Evolutionary conservation across 177 flowering plant genomes (phyloP).

Genomic region (Vitis hybrid): DNA sequence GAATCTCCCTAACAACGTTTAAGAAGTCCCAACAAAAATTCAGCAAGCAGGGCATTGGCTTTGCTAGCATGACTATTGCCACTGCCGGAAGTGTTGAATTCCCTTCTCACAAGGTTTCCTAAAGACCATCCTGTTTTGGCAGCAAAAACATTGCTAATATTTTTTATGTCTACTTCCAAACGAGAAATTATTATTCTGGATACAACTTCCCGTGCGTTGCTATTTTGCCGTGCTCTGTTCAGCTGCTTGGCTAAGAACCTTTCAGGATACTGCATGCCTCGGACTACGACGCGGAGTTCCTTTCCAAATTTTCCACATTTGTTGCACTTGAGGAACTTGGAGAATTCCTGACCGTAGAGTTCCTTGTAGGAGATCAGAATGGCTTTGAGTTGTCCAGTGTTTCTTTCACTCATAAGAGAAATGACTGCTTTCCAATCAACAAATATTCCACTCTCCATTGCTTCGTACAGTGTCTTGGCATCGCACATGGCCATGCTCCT

Average conservation of each 20-base stretch:
- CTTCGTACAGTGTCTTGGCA: slow-evolving; percentile 45
- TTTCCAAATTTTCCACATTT: slow-evolving; percentile 45
- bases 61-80: no score
- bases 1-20: no score
- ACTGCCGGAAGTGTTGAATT: slow-evolving; percentile 13
- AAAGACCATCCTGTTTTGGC: slow-evolving; percentile 32
- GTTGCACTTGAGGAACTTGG: slow-evolving; percentile 33
- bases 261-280: slow-evolving; percentile 33
- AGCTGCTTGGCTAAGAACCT: slow-evolving; percentile 43
- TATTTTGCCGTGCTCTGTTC: slow-evolving; percentile 15
- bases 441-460: slow-evolving; percentile 40
- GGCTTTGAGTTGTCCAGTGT: slow-evolving; percentile 30
- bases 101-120: slow-evolving; percentile 32
- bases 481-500: slow-evolving; percentile 54
- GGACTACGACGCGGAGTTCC: slow-evolving; percentile 29
- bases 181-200: slow-evolving; percentile 22
- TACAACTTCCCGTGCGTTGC: slow-evolving; percentile 25
- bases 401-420: slow-evolving; percentile 32
- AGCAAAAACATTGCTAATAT: slow-evolving; percentile 24
- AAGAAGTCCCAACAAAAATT: no score
- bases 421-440: slow-evolving; percentile 34
- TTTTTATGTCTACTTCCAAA: slow-evolving; percentile 22
- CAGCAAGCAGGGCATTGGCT: no score
- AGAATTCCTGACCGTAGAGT: slow-evolving; percentile 45
- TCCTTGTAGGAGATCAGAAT: slow-evolving; percentile 36